Evolutionary conservation across 139 green algal species (phyloP).

Genomic region (Coelastrella sp.): DNA sequence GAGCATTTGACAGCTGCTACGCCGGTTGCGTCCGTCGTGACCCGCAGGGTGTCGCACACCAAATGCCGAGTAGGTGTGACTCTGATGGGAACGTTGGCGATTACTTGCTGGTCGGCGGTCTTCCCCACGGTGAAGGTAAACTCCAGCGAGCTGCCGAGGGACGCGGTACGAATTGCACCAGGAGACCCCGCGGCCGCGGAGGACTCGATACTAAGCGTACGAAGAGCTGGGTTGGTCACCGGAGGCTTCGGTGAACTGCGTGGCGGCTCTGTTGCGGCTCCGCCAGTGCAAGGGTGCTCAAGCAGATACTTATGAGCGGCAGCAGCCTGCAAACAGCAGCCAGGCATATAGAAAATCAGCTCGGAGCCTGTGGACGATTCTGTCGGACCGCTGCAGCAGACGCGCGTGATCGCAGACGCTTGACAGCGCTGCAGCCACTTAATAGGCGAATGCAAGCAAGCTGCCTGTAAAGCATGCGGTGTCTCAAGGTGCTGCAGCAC

Average conservation of each 20-base stretch:
- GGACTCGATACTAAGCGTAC: not conserved
- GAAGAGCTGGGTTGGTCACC: not conserved
- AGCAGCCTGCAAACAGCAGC: not conserved
- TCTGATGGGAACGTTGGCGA: not conserved
- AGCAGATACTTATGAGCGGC: constrained; percentile 15
- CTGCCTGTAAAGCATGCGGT: too few species aligned
- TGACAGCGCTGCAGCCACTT: too few species aligned
- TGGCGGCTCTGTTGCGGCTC: not conserved
- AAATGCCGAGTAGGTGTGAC: not conserved
- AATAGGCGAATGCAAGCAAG: too few species aligned
- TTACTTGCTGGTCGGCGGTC: not conserved
- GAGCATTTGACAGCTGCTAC: not conserved
- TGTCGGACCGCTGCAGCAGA: too few species aligned
- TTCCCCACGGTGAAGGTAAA: not conserved
- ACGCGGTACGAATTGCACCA: not conserved
- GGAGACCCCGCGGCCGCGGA: too few species aligned
- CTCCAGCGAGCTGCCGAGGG: not conserved
- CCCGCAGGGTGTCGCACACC: not conserved
- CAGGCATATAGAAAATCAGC: too few species aligned
- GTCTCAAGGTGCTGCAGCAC: too few species aligned
- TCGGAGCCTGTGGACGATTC: too few species aligned
- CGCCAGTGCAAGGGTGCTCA: constrained; percentile 27
- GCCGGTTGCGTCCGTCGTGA: not conserved
- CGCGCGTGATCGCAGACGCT: too few species aligned
- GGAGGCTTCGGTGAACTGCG: not conserved